Conservation (phyloP, 2,329 filamentous ascomycete species). For the Aspergillus cejpii region DNA sequence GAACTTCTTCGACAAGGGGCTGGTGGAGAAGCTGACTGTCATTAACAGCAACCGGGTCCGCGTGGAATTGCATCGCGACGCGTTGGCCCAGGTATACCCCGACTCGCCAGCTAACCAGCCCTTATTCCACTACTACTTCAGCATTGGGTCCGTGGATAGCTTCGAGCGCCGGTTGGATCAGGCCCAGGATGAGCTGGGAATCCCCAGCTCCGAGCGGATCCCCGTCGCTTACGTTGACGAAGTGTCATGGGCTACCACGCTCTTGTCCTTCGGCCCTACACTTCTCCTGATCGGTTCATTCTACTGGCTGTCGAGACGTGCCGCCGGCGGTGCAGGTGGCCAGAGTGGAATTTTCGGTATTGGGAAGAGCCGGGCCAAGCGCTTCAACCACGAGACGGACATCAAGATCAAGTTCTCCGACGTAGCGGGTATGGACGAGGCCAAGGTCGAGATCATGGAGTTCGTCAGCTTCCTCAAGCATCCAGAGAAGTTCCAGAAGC, state of each 20-base stretch:
- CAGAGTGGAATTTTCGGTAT: constrained; percentile 86
- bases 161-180: constrained; percentile 86
- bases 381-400: constrained; percentile 94
- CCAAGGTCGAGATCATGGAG: constrained; percentile 97
- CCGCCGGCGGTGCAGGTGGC: constrained; percentile 59
- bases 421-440: constrained; percentile 96
- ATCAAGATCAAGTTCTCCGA: constrained; percentile 96
- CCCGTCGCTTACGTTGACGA: constrained; percentile 82
- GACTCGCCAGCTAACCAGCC: constrained; percentile 63
- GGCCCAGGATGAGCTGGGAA: constrained; percentile 78
- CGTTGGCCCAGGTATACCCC: constrained; percentile 63
- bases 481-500: constrained; percentile 82
- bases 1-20: constrained; percentile 89
- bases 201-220: constrained; percentile 81
- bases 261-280: constrained; percentile 80
- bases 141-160: constrained; percentile 86
- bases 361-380: constrained; percentile 89
- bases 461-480: constrained; percentile 96
- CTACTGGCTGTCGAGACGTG: constrained; percentile 70
- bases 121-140: constrained; percentile 83
- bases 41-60: constrained; percentile 71
- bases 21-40: constrained; percentile 86
- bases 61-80: constrained; percentile 72
- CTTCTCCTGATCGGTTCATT: constrained; percentile 77
- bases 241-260: constrained; percentile 61